phyloP scores from a whole-genome alignment of 352 stramenopile species.

The Globisporangium rhizosaccharum region DNA sequence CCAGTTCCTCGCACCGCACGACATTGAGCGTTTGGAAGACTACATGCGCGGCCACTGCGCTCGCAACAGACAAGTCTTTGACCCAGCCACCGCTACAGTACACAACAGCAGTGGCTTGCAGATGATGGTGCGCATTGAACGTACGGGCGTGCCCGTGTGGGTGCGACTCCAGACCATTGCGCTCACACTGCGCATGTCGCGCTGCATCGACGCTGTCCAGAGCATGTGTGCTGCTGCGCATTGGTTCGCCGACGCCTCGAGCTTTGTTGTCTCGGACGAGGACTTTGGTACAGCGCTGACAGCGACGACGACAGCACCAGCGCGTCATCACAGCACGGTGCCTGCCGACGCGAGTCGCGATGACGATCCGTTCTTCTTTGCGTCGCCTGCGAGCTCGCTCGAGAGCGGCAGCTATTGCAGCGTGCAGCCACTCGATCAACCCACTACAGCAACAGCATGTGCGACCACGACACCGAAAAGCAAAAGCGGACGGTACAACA shows the following conservation, averaged over 20 bases:
- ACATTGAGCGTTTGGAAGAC: conserved; percentile 63
- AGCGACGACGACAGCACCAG: not conserved
- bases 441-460: conserved; percentile 2
- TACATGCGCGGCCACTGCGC: conserved; percentile 30
- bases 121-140: conserved; percentile 38
- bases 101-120: conserved; percentile 24
- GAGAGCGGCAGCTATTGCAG: not conserved
- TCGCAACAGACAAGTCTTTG: conserved; percentile 11
- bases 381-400: not conserved
- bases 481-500: not conserved
- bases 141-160: conserved; percentile 29
- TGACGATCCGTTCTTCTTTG: conserved; percentile 4
- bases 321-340: too few species aligned
- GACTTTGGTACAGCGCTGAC: conserved; percentile 29
- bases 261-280: conserved; percentile 66
- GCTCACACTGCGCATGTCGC: conserved; percentile 65
- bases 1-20: conserved; percentile 43
- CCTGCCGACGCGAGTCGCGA: not conserved
- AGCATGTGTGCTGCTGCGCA: conserved; percentile 29
- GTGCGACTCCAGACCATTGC: conserved; percentile 54
- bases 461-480: not conserved
- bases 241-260: conserved; percentile 64
- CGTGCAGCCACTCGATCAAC: conserved; percentile 39
- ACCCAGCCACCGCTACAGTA: not conserved
- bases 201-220: conserved; percentile 74